Percentiles rank a stretch among this genome's conserved stretches.
phyloP scores from a whole-genome alignment of 2,329 filamentous ascomycete genomes.

The Anisogramma anomala region DNA sequence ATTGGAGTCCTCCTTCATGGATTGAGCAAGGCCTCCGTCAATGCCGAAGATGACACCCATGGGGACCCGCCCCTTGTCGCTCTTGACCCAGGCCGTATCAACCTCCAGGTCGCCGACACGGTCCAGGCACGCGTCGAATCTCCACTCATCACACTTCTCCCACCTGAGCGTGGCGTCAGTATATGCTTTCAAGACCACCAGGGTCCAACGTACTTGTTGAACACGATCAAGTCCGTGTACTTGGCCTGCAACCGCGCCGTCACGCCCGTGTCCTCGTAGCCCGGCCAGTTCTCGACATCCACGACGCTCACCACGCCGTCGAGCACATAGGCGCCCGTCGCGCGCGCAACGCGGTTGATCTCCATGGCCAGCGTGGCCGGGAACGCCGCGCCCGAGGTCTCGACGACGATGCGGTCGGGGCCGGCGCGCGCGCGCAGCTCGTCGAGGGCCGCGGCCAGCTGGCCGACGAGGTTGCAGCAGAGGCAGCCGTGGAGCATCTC shows the following conservation, averaged over 20 bases:
- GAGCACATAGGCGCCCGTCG: conserved; percentile 57
- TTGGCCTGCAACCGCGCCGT: conserved; percentile 79
- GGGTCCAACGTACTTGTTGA: conserved; percentile 53
- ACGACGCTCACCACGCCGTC: conserved; percentile 85
- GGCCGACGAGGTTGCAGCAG: conserved; percentile 95
- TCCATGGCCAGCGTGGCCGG: conserved; percentile 86
- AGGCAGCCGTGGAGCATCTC: conserved; percentile 96
- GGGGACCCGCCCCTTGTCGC: conserved; percentile 65
- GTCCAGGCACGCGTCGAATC: conserved; percentile 68
- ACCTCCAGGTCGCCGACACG: conserved; percentile 70
- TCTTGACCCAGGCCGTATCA: conserved; percentile 75
- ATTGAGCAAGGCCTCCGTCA: conserved; percentile 63
- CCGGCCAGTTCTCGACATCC: conserved; percentile 90
- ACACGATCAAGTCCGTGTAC: conserved; percentile 82
- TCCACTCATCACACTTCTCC: conserved; percentile 62
- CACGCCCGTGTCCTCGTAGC: conserved; percentile 82
- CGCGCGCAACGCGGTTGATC: conserved; percentile 65
- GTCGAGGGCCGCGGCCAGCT: conserved; percentile 67
- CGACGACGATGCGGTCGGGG: conserved; percentile 84
- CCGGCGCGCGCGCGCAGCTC: conserved; percentile 49
- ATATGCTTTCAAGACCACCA: neutral
- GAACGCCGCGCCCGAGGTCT: conserved; percentile 81
- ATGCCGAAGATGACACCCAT: conserved; percentile 76
- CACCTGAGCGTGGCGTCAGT: conserved; percentile 30
- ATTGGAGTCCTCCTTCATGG: conserved; percentile 33